Conservation (phyloP, 2,329 filamentous ascomycete genomes). For the Pseudocercospora macadamiae region DNA sequence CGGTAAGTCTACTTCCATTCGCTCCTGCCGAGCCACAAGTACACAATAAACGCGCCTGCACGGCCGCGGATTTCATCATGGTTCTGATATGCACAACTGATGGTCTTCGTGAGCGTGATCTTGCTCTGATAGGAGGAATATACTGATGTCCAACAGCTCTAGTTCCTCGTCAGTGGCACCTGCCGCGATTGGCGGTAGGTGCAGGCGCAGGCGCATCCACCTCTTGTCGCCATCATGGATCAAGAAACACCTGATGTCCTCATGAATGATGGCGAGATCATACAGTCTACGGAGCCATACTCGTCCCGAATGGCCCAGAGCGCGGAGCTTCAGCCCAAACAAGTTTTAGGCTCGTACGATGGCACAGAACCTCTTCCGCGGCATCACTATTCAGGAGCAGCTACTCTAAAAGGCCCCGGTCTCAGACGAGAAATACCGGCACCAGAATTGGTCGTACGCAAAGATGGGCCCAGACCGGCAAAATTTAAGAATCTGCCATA, state of each 20-base stretch:
- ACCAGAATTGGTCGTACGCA: constrained; percentile 26
- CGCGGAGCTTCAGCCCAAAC: constrained; percentile 10
- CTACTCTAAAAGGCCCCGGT: constrained; percentile 30
- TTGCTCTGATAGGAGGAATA: no score
- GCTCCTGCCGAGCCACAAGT: background rate
- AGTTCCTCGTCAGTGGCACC: no score
- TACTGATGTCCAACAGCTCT: no score
- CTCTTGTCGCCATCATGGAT: constrained; percentile 15
- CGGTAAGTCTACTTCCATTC: background rate
- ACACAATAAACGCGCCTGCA: no score
- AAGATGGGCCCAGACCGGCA: constrained; percentile 34
- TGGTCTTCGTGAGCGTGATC: no score
- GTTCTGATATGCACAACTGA: no score
- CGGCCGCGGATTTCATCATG: no score
- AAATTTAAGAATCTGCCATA: constrained; percentile 44
- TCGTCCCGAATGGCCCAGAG: constrained; percentile 19
- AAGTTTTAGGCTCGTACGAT: constrained; percentile 13
- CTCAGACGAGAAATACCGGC: constrained; percentile 7
- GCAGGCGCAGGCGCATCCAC: background rate
- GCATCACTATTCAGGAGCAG: constrained; percentile 14
- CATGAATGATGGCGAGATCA: constrained; percentile 33
- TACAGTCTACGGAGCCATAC: constrained; percentile 21
- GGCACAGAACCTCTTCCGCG: constrained; percentile 9
- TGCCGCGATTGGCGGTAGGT: background rate
- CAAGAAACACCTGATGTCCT: constrained; percentile 27